Evolutionary conservation across 1,284 basidiomycete species (phyloP), one percentile per base, ranked within the genome.

Genomic region (Ganoderma leucocontextum): DNA sequence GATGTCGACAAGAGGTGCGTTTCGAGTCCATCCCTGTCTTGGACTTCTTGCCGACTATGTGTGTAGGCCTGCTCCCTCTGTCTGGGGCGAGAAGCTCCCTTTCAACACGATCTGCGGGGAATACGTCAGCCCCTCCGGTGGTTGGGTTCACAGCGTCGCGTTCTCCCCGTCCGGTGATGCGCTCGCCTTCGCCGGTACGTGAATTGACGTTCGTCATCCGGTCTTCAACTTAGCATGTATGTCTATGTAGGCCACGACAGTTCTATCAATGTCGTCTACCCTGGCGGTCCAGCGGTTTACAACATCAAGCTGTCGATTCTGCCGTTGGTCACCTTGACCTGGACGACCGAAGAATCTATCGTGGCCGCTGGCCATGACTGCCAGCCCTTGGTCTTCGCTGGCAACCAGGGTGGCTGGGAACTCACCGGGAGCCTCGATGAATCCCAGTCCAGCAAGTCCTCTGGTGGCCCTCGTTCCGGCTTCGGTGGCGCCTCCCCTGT

Each of bases 101-200:
- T 99, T 99, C 85, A 97, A 97, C 78, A 99, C 98, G 0, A 87
- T 99, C 70, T 99, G 97, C 73, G 98, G 95, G 63, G 98, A 99
- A 80, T 99, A 94, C 78, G 79, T 85, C 41, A 95, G 93, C 72
- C 92, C 95, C 0, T 88, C 92, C 58, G 96, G 96, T 53, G 98
- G 98, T 15, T 99, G 98, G 97, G 97, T 99, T 3, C 97, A 99
- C 76, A 87, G 93, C 49, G 95, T 99, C 58, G 93, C 91, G 5
- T 99, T 99, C 84, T 98, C 97, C 39, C 97, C 97, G 1, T 95
- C 93, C 19, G 98, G 98, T 36, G 93, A 99, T 77, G 87, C 88
- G 0, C 86, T 99, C 60, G 98, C 96, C 0, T 99, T 97, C 80
- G 94, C 93, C 61, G 93, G 96, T 95, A 73, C 81, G 93, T 86